Evolutionary conservation across 2,329 filamentous ascomycete species (phyloP).

Genomic region (Paecilomyces formosus): DNA sequence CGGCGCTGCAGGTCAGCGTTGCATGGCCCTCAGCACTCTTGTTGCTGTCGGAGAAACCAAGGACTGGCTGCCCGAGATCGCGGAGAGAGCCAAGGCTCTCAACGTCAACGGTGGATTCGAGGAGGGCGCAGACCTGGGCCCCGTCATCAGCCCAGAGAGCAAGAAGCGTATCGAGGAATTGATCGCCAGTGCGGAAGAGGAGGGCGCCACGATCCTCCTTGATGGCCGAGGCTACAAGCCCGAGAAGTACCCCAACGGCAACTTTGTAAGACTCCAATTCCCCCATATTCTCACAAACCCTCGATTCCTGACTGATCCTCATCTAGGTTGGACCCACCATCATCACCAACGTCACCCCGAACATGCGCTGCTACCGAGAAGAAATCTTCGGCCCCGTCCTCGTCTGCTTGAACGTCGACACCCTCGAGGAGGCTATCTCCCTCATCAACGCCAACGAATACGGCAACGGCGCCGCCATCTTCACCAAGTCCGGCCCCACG

Average conservation of each 20-base stretch:
- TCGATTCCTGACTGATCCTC: background rate
- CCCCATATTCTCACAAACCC: slow-evolving; percentile 24
- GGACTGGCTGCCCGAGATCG: slow-evolving; percentile 55
- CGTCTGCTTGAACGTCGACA: slow-evolving; percentile 27
- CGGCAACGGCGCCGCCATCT: slow-evolving; percentile 60
- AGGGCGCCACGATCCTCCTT: slow-evolving; percentile 54
- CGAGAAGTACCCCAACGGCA: slow-evolving; percentile 55
- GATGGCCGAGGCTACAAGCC: slow-evolving; percentile 54
- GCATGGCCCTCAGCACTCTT: slow-evolving; percentile 58
- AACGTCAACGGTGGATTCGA: slow-evolving; percentile 57
- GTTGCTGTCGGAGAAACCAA: slow-evolving; percentile 57
- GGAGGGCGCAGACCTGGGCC: slow-evolving; percentile 53
- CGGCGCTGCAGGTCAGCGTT: slow-evolving; percentile 59
- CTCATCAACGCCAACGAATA: slow-evolving; percentile 61
- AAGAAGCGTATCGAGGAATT: slow-evolving; percentile 53
- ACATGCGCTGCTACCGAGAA: slow-evolving; percentile 29
- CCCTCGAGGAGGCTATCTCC: slow-evolving; percentile 27
- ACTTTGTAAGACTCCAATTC: slow-evolving; percentile 51
- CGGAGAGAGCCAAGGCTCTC: slow-evolving; percentile 52
- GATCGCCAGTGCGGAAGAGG: slow-evolving; percentile 53
- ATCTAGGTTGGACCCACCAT: slow-evolving; percentile 24
- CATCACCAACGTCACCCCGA: slow-evolving; percentile 24
- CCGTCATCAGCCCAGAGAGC: slow-evolving; percentile 52
- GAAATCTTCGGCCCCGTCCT: slow-evolving; percentile 33
- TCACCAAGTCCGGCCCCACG: slow-evolving; percentile 55